phyloP scores from a whole-genome alignment of 805 yeast genomes.

The Candida michaelii region DNA sequence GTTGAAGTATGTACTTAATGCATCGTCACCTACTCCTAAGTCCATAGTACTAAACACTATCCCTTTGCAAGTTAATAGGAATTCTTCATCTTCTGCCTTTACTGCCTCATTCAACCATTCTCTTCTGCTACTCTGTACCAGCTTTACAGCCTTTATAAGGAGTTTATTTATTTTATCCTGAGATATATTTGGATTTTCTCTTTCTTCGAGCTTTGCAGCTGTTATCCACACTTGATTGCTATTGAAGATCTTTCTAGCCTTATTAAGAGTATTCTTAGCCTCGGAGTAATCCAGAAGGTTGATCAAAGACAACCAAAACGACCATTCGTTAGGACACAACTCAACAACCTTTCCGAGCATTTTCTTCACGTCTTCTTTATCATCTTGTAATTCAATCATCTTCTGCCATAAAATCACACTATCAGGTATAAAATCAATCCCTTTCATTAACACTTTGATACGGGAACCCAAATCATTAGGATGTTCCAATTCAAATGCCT shows the following conservation, averaged over 20 bases:
- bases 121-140: constrained; percentile 28
- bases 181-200: constrained; percentile 46
- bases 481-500: constrained; percentile 64
- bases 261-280: constrained; percentile 55
- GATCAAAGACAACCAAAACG: constrained; percentile 64
- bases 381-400: constrained; percentile 60
- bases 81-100: constrained; percentile 48
- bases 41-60: constrained; percentile 46
- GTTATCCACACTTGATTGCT: constrained; percentile 64
- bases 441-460: constrained; percentile 64
- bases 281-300: constrained; percentile 44
- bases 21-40: constrained; percentile 16
- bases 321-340: constrained; percentile 61
- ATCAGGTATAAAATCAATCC: constrained; percentile 62
- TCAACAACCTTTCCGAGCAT: constrained; percentile 67
- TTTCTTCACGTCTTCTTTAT: constrained; percentile 46
- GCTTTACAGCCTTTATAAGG: constrained; percentile 48
- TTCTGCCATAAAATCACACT: constrained; percentile 66
- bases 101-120: constrained; percentile 61
- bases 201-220: constrained; percentile 63
- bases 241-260: constrained; percentile 57
- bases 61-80: constrained; percentile 49
- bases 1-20: constrained; percentile 11
- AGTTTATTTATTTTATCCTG: constrained; percentile 48
- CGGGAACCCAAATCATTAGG: constrained; percentile 48